Evolutionary conservation across 2,329 filamentous ascomycete genomes (phyloP).

Genomic region (Tolypocladium ovalisporum): DNA sequence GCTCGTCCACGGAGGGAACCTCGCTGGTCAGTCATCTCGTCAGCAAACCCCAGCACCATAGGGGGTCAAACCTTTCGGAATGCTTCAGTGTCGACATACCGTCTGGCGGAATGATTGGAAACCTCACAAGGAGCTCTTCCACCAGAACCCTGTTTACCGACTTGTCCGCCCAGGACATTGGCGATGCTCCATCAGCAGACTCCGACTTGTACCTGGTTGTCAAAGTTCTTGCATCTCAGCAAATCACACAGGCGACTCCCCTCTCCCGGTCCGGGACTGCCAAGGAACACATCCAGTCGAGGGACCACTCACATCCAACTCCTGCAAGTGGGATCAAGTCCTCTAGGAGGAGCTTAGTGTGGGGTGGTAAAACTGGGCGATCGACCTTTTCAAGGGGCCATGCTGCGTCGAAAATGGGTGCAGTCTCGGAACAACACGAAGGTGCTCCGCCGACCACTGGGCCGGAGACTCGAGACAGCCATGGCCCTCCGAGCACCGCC

Average conservation of each 20-base stretch:
- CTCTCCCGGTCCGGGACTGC: conserved; percentile 39
- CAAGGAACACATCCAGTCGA: conserved; percentile 27
- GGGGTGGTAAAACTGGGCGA: conserved; percentile 48
- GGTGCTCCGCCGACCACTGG: conserved; percentile 22
- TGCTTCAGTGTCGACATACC: conserved; percentile 71
- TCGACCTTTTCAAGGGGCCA: conserved; percentile 42
- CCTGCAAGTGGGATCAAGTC: conserved; percentile 40
- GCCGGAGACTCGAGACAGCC: conserved; percentile 32
- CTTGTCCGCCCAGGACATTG: conserved; percentile 64
- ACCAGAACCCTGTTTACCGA: conserved; percentile 84
- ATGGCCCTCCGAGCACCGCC: conserved; percentile 41
- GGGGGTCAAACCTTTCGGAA: conserved; percentile 64
- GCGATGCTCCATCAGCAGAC: conserved; percentile 49
- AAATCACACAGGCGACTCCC: conserved; percentile 33
- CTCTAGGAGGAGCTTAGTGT: conserved; percentile 58
- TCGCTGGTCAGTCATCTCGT: conserved; percentile 71
- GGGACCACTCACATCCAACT: conserved; percentile 35
- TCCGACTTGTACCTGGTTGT: conserved; percentile 75
- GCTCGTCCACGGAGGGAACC: conserved; percentile 63
- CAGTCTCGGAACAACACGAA: conserved; percentile 42
- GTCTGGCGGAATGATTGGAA: conserved; percentile 58
- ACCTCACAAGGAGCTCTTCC: conserved; percentile 52
- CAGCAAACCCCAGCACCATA: conserved; percentile 53
- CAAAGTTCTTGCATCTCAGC: conserved; percentile 56
- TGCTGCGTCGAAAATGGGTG: conserved; percentile 37